Evolutionary conservation across 768 basidiomycete species (phyloP), one percentile per base, ranked within the genome.

Genomic region (Auricularia sp.): DNA sequence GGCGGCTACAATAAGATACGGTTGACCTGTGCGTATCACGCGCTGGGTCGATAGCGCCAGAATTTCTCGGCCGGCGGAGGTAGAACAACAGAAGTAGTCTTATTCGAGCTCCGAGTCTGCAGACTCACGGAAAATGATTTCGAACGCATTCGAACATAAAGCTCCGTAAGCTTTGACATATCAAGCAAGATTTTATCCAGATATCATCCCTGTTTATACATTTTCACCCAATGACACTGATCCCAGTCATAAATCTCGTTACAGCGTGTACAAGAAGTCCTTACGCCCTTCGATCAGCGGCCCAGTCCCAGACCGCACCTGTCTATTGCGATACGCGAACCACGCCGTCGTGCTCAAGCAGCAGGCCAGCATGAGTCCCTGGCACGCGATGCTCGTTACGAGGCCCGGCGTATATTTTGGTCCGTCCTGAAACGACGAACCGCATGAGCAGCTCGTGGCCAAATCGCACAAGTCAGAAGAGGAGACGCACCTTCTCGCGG

Each of bases 261-360:
- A 71, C 29, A 70, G 24, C 3, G 71, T 69, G 66, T 71, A 71
- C 42, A 64, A 63, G 67, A 71, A 71, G 10, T 3, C 18, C 8
- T 62, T 37, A 13, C 58, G 63, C n/a, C 67, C 68, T 63, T 71
- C 71, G 37, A 70, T 36, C 21, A 59, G 54, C 21, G 14, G 6
- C 5, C 54, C 56, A 10, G 66, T 67, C 0, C 54, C 54, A 8
- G 65, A 65, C 54, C 64, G 64, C 36, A 67, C 69, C 34, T 66
- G 42, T 2, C 13, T 42, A 67, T 71, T 71, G 45, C 51, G 54
- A 10, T 21, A 34, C 7, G 21, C 18, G 66, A 69, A 70, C 63
- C 65, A 67, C 24, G 66, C 13, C 13, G 66, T 42, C 51, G 68
- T 65, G 8, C 11, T 29, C 14, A 24, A 45, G 65, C 54, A 33